Base-by-base conservation (phyloP, 1,139 yeast genomes). In the Nadsonia commutata region DNA sequence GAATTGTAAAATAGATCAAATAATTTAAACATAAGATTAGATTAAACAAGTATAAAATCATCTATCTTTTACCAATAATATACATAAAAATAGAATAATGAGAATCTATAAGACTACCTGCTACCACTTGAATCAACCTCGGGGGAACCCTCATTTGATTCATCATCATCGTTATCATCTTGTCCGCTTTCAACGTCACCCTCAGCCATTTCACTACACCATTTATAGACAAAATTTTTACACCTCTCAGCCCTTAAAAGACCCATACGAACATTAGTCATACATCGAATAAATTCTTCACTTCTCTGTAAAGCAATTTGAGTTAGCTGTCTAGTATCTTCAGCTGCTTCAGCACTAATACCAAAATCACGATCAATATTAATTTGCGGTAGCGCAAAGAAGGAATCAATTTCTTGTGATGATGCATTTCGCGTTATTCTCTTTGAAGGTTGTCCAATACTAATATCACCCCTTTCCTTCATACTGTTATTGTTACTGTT, bases 201-300 rank as follows among this genome's bases (percentile, higher is more conserved):
- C 39, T 79, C 80, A 40, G 86, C 94, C 74, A 83, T 81, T 58
- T 86, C 96, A 54, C 74, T 74, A 45, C 93, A 83, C 96, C 96
- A 86, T 54, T 74, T 73, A 50, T 68, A 71, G 41, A 88, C 72
- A 51, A 78, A 75, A 43, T 71, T 71, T 53, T 82, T 80, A 51
- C 81, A 70, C 47, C 90, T 65, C 53, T 82, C 85, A 1, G 95
- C 90, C 51, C 84, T 72, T 33, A 82, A 76, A 20, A 88, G 65
- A 1, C 88, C 93, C 54, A 72, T 72, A 51, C 96, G 71, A 40
- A 90, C 72, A 38, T 70, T 73, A 20, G 75, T 67, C 58, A 90
- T 67, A 50, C 86, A 82, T 54, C 93, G 72, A 45, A 86, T 80
- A 58, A 81, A 88, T 60, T 90, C 97, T 57, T 84, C 88, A 55